Evolutionary conservation across 306 rosid species (phyloP).

Genomic region (Elaeagnus macrophylla): DNA sequence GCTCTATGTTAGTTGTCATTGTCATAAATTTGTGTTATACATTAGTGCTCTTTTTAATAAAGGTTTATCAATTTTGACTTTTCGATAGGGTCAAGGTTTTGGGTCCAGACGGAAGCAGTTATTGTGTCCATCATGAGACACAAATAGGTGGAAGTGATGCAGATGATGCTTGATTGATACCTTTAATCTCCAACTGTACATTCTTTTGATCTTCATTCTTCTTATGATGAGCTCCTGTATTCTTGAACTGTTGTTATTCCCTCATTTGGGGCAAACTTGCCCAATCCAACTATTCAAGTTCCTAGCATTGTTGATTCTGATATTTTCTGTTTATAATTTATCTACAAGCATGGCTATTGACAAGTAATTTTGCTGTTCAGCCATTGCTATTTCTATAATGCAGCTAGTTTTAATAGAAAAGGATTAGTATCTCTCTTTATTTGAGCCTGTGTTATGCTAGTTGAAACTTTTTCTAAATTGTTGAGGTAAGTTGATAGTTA

Average conservation of each 20-base stretch:
- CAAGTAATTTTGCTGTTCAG: too few species aligned
- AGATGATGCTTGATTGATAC: constrained; percentile 58
- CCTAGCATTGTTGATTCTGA: constrained; percentile 24
- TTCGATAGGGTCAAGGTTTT: constrained; percentile 58
- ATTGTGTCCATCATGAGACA: constrained; percentile 56
- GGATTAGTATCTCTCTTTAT: too few species aligned
- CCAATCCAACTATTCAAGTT: constrained; percentile 10
- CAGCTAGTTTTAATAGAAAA: too few species aligned
- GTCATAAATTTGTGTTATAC: too few species aligned
- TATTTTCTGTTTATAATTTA: constrained; percentile 19
- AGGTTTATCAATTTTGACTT: constrained; percentile 26
- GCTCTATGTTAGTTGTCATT: too few species aligned
- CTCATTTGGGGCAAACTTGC: constrained; percentile 22
- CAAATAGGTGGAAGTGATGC: constrained; percentile 80
- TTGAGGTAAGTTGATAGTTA: too few species aligned
- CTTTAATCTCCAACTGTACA: constrained; percentile 39
- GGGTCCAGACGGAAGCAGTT: constrained; percentile 77
- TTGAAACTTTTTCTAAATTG: too few species aligned
- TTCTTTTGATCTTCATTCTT: constrained; percentile 31
- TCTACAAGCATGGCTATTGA: too few species aligned
- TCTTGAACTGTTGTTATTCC: constrained; percentile 16
- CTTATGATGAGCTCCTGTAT: constrained; percentile 26
- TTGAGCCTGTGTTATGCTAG: too few species aligned
- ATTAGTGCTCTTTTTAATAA: constrained; percentile 1
- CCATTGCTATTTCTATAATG: too few species aligned